These are phyloP conservation scores for Cucurbitaria berberidis DNA, from an alignment of 2,329 filamentous ascomycete species.

Conservation along the genomic window DNA sequence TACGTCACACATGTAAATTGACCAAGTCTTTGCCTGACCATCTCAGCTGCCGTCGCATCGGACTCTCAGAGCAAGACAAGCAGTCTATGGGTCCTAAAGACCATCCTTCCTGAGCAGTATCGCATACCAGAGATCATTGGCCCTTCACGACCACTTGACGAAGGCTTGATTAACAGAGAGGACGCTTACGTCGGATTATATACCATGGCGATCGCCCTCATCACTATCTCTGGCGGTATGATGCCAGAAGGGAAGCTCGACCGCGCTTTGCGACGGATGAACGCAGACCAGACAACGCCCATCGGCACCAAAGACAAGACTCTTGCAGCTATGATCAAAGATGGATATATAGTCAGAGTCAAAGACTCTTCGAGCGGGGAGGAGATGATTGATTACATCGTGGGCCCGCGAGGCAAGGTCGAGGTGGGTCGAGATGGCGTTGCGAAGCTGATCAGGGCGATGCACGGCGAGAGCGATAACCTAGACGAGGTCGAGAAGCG, in stretches of 20 bases:
- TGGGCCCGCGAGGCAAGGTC: slow-evolving; percentile 83
- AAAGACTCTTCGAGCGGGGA: slow-evolving; percentile 74
- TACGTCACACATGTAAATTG: slow-evolving; percentile 43
- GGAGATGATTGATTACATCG: slow-evolving; percentile 77
- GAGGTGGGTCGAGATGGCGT: slow-evolving; percentile 83
- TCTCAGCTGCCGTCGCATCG: slow-evolving; percentile 61
- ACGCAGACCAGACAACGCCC: slow-evolving; percentile 76
- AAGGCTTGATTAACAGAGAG: slow-evolving; percentile 63
- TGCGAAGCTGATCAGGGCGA: slow-evolving; percentile 65
- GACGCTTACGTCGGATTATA: slow-evolving; percentile 83
- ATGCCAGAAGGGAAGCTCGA: slow-evolving; percentile 80
- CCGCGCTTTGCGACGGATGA: slow-evolving; percentile 74
- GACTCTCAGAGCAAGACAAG: slow-evolving; percentile 59
- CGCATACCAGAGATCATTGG: slow-evolving; percentile 68
- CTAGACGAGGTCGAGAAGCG: slow-evolving; percentile 41
- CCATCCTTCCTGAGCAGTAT: slow-evolving; percentile 71
- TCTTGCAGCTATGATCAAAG: slow-evolving; percentile 75
- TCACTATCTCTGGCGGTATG: slow-evolving; percentile 72
- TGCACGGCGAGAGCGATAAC: slow-evolving; percentile 40
- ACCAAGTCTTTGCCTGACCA: not conserved
- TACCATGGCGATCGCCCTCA: slow-evolving; percentile 77
- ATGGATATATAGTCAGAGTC: slow-evolving; percentile 81
- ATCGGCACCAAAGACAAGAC: slow-evolving; percentile 75
- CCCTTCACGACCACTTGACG: slow-evolving; percentile 70
- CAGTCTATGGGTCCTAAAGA: slow-evolving; percentile 78